Conservation (phyloP, 495 filamentous ascomycete genomes). For the Xylaria venustula region DNA sequence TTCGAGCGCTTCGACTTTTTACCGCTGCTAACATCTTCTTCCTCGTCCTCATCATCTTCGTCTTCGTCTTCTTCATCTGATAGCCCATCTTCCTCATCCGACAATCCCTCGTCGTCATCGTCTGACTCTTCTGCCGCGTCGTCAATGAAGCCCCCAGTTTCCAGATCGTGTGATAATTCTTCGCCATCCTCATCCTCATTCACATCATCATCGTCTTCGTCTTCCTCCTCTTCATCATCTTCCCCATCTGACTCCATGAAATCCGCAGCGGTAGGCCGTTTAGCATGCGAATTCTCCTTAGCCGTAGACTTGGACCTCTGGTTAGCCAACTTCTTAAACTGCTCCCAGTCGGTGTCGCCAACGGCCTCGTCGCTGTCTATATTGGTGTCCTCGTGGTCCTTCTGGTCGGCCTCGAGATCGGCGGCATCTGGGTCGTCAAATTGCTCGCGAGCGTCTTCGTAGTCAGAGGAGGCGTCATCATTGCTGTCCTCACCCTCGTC, state of each 20-base stretch:
- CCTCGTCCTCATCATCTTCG: constrained; percentile 39
- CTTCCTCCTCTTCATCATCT: constrained; percentile 32
- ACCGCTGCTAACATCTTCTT: constrained; percentile 20
- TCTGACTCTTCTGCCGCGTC: constrained; percentile 38
- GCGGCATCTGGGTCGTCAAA: constrained; percentile 48
- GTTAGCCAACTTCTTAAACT: constrained; percentile 48
- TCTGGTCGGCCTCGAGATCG: constrained; percentile 45
- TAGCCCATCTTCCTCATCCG: constrained; percentile 66
- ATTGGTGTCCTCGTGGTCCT: constrained; percentile 50
- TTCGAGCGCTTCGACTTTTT: constrained; percentile 16
- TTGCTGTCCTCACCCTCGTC: constrained; percentile 22
- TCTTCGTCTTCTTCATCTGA: constrained; percentile 69
- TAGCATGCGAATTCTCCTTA: constrained; percentile 26
- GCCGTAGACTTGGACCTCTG: constrained; percentile 49
- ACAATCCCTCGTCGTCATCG: constrained; percentile 46
- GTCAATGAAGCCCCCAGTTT: constrained; percentile 35
- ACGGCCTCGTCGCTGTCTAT: constrained; percentile 65
- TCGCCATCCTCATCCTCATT: constrained; percentile 46
- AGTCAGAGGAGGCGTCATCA: constrained; percentile 13
- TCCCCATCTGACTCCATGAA: constrained; percentile 50
- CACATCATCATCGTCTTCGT: constrained; percentile 38
- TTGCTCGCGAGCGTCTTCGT: constrained; percentile 34
- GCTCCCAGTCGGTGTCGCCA: constrained; percentile 59
- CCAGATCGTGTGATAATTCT: constrained; percentile 34
- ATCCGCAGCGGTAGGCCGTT: constrained; percentile 47